Conservation (phyloP, 1,284 basidiomycete species). For the Malassezia obtusa region DNA sequence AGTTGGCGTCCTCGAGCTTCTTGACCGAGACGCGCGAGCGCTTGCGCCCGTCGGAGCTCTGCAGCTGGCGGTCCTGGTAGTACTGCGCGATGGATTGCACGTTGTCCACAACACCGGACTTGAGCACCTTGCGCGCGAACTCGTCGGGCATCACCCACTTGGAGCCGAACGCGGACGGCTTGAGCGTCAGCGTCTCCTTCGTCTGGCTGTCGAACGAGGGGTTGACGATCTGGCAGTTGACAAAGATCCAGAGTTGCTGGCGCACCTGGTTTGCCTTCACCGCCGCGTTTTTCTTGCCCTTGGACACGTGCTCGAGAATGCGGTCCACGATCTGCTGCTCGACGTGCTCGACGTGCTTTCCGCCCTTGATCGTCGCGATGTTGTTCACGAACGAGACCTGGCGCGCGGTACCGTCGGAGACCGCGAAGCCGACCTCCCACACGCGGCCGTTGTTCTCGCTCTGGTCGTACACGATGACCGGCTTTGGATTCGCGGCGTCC, state of each 20-base stretch:
- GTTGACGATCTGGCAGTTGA: slow-evolving; percentile 93
- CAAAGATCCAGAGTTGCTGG: slow-evolving; percentile 97
- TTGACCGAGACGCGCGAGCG: slow-evolving; percentile 66
- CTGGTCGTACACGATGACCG: slow-evolving; percentile 70
- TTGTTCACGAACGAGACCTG: slow-evolving; percentile 92
- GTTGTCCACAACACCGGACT: slow-evolving; percentile 82
- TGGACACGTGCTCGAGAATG: slow-evolving; percentile 66
- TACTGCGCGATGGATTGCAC: slow-evolving; percentile 91
- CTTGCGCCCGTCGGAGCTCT: slow-evolving; percentile 92
- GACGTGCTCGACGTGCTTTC: slow-evolving; percentile 80
- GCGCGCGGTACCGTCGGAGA: slow-evolving; percentile 75
- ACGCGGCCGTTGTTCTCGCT: slow-evolving; percentile 56
- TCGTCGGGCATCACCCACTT: slow-evolving; percentile 83
- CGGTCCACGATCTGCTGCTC: slow-evolving; percentile 78
- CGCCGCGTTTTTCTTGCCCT: slow-evolving; percentile 78
- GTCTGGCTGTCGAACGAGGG: slow-evolving; percentile 99
- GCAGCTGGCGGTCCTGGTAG: slow-evolving; percentile 89
- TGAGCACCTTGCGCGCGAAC: slow-evolving; percentile 87
- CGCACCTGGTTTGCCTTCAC: slow-evolving; percentile 89
- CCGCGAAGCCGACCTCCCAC: slow-evolving; percentile 93
- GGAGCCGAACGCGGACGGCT: slow-evolving; percentile 75
- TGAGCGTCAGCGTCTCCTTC: slow-evolving; percentile 87
- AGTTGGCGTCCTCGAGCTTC: slow-evolving; percentile 95
- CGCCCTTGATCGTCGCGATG: slow-evolving; percentile 92
- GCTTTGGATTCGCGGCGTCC: slow-evolving; percentile 60